Evolutionary conservation across 1,284 basidiomycete species (phyloP).

Genomic region (Salmacisia buchloeana): DNA sequence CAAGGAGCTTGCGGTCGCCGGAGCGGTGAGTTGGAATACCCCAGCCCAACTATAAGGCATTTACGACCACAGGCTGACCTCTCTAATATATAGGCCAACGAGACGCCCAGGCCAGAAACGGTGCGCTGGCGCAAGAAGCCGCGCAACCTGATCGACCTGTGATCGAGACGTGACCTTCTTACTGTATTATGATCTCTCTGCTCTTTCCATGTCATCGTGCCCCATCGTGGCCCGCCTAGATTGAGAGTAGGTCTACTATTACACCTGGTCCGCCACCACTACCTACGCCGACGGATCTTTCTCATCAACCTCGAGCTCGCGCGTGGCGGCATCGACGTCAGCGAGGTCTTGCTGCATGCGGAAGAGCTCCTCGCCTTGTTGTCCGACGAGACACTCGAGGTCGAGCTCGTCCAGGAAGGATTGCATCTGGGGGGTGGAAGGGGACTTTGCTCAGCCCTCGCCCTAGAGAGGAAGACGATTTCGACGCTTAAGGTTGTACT

Average conservation of each 20-base stretch:
- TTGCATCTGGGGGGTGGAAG: conserved; percentile 29
- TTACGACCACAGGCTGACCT: not conserved
- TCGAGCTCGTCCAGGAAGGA: conserved; percentile 32
- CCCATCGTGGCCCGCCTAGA: too few relatives aligned
- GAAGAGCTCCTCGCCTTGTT: conserved; percentile 28
- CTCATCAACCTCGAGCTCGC: too few relatives aligned
- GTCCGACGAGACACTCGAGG: conserved; percentile 36
- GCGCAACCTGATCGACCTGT: not conserved
- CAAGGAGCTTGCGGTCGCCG: conserved; percentile 31
- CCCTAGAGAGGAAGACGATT: not conserved
- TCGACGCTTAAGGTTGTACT: conserved; percentile 39
- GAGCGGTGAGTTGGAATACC: conserved; percentile 21
- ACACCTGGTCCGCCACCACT: too few relatives aligned
- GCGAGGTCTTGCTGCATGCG: conserved; percentile 2
- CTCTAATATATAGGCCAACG: not conserved
- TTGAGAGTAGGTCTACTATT: too few relatives aligned
- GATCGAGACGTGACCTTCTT: too few relatives aligned
- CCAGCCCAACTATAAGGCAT: not conserved
- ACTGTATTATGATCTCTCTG: too few relatives aligned
- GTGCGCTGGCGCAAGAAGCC: conserved; percentile 5
- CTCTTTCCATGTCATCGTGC: too few relatives aligned
- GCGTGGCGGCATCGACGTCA: not conserved
- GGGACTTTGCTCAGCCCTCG: not conserved
- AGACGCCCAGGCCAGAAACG: not conserved
- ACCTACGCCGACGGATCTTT: too few relatives aligned